Evolutionary conservation across 169 alveolate species (phyloP), one percentile per base, ranked within the genome.

Genomic region (Babesia bigemina): DNA sequence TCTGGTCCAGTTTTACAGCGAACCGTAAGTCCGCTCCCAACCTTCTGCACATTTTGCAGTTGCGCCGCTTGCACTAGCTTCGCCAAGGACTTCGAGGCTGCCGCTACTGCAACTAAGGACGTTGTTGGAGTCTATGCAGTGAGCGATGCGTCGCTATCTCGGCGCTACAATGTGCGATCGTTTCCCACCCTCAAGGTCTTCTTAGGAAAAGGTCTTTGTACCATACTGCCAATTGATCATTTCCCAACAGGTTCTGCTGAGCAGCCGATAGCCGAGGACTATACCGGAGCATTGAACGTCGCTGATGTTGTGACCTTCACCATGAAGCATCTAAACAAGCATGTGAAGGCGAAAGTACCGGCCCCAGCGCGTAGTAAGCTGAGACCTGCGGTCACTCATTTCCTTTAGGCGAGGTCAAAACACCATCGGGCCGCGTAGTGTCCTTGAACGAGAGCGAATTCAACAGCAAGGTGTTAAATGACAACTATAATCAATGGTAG

Each of bases 161-260:
- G 69, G 53, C 79, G 84, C 29, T 92, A 86, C 65, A 75, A 84
- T 12, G 90, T 96, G 59, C 74, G 81, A 76, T 93, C 96, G 49
- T 96, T 83, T 91, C 99, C 99, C 45, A 88, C 97, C 48, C 75
- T 96, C 48, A 91, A 93, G 85, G 87, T 95, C 79, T 94, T 92
- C 78, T 77, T 89, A 33, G 82, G 76, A 42, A 70, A 75, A 48
- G 85, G 91, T 57, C 60, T 33, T 84, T 59, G 26, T 33, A 61
- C 60, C 48, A n/a, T 21, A 4, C 8, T n/a, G 11, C 53, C 4
- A 4, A 58, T 60, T 62, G 53, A 76, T 57, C 87, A 58, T 48
- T 33, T 63, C 19, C 65, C 42, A 42, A 39, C 76, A 62, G 92
- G 92, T 0, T 77, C 88, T 19, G 36, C 86, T 14, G 87, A 57